Base-by-base conservation (phyloP, 2,329 filamentous ascomycete genomes). In the Fusarium nelsonii region DNA sequence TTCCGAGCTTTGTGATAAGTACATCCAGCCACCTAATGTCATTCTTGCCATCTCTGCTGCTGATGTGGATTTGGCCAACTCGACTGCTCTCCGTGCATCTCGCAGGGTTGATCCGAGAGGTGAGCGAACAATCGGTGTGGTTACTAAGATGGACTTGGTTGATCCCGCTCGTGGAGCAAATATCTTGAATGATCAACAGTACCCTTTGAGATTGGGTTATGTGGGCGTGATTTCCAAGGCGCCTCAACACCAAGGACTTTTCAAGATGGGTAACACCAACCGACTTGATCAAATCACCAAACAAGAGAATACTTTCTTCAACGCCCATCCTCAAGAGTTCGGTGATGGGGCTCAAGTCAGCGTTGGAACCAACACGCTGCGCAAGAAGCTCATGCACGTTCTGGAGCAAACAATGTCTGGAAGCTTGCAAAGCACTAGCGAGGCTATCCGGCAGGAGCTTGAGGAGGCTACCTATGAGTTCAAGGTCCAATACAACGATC, bases 401-500 rank as follows among this genome's bases (percentile, higher is more conserved):
- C 86, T 99, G 37, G 96, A 99, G 79, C 92, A 97, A 76, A 97
- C 94, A 6, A 99, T 99, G 97, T 95, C 95, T 30, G 89, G 92
- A 34, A 97, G 93, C 74, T 84, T 99, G 56, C 92, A 96, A 73
- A 90, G 89, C 57, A 99, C 96, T 5, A 92, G 92, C 73, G 93
- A 97, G 76, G 93, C 94, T 11, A 97, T 99, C 70, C 91, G 91
- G 65, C 93, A 97, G 77, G 96, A 99, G 78, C 88, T 99, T 0
- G 95, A 97, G 75, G 96, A 99, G 80, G 94, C 96, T 4, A 95
- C 93, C 0, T 99, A 99, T 76, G 95, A 99, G 80, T 99, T 97
- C 85, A 99, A 99, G 79, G 96, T 99, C 7, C 97, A 99, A 79
- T 99, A 99, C 82, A 99, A 99, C 75, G 96, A 99, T 78, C 90